These are phyloP conservation scores for Tetrahymena thermophila DNA, from an alignment of 73 alveolate species.

Conservation along the genomic window DNA sequence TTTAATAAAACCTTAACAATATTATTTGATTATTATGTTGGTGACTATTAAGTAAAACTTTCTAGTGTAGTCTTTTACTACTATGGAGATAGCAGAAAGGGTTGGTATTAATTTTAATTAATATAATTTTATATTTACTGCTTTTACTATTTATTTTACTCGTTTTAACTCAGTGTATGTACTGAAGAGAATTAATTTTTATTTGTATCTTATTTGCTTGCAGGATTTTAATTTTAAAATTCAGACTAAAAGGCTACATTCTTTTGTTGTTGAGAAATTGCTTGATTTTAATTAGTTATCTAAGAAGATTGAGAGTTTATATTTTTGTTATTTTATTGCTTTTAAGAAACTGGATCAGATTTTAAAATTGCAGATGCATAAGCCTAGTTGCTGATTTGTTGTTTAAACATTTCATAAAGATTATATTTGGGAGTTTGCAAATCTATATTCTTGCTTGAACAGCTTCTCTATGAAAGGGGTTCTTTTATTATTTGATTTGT, in stretches of 20 bases:
- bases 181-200: background rate
- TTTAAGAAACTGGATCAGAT: background rate
- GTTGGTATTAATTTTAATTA: background rate
- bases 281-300: background rate
- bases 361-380: background rate
- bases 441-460: background rate
- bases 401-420: background rate
- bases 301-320: background rate
- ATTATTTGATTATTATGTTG: background rate
- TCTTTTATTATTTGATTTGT: background rate
- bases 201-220: background rate
- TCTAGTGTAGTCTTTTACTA: background rate
- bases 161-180: background rate
- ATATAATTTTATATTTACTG: background rate
- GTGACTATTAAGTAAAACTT: background rate
- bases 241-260: background rate
- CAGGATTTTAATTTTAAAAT: no score
- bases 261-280: background rate
- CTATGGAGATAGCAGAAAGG: background rate
- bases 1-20: background rate
- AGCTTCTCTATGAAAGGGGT: background rate
- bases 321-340: background rate
- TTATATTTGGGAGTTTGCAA: background rate
- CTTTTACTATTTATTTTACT: background rate
- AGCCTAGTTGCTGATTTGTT: background rate